Conservation (phyloP, 208 protist species). For the Leishmania tropica region DNA sequence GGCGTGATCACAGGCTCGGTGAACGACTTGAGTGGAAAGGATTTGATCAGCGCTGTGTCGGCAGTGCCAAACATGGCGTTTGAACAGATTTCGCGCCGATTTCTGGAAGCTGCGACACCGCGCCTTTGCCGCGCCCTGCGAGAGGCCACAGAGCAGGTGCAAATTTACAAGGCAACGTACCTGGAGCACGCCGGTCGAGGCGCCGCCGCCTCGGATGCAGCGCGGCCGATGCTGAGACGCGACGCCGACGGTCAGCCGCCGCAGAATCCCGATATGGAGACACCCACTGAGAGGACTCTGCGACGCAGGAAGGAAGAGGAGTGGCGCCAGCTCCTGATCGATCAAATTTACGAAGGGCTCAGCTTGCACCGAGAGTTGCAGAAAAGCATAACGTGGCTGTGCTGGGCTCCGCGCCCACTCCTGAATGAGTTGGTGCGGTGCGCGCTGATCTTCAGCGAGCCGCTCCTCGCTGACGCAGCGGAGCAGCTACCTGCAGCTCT, state of each 20-base stretch:
- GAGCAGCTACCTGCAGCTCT: neutral
- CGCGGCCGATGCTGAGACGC: neutral
- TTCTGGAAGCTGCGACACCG: slow-evolving; percentile 38
- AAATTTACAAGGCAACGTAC: slow-evolving; percentile 15
- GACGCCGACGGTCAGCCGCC: neutral
- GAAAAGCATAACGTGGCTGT: slow-evolving; percentile 14
- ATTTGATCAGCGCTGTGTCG: slow-evolving; percentile 31
- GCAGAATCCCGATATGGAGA: slow-evolving; percentile 1
- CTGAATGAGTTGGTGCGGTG: slow-evolving; percentile 53
- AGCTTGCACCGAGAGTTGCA: slow-evolving; percentile 26
- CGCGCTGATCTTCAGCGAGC: slow-evolving; percentile 32
- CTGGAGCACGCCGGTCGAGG: neutral
- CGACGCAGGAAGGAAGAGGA: slow-evolving; percentile 3
- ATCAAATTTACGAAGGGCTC: slow-evolving; percentile 2
- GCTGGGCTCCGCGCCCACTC: slow-evolving; percentile 52
- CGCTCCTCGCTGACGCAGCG: neutral
- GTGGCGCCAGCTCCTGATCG: slow-evolving; percentile 2
- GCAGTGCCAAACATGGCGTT: slow-evolving; percentile 8
- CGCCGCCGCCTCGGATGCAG: neutral
- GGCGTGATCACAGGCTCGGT: slow-evolving; percentile 37
- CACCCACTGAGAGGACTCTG: slow-evolving; percentile 4
- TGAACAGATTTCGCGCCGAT: slow-evolving; percentile 19
- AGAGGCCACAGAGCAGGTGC: slow-evolving; percentile 26
- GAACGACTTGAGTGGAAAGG: slow-evolving; percentile 28
- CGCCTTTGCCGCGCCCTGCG: slow-evolving; percentile 40